Base-by-base conservation (phyloP, 2,329 filamentous ascomycete genomes). In the Parastagonospora nodorum region DNA sequence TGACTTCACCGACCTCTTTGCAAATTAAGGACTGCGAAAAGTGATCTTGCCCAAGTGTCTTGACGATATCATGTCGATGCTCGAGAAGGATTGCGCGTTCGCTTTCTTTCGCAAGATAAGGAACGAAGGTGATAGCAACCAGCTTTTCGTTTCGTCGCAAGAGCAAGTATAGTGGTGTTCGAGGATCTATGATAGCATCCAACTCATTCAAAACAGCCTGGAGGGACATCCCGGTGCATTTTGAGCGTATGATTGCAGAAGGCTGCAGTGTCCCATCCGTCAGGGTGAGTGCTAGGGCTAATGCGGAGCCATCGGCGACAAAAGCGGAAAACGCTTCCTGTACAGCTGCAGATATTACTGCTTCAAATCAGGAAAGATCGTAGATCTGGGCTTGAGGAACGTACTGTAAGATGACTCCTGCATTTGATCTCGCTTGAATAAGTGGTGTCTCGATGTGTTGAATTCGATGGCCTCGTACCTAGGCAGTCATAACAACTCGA, bases 1-100 rank as follows among this genome's bases (percentile, higher is more conserved):
- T 57, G 6, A 69, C 57, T 42, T 68, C 66, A 2, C 52, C 63
- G 7, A 59, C 50, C 31, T 68, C 68, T 42, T 66, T 69, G 43
- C 63, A 68, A 11, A 71, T 65, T 7, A 68, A 48, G 6, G 58
- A 61, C 2, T 33, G 31, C 8, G 52, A 32, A 24, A 68, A 58
- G 11, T 61, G n/a, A 10, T 48, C 12, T 27, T 44, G 41, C 5
- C 61, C 65, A 1, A 71, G 50, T 10, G 36, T 28, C 2, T 48
- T 19, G 1, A 68, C 37, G 1, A 66, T 28, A 1, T 45, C 40
- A 6, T 51, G 35, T 16, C 64, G 45, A 7, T 58, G 14, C 1
- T 56, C 37, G 6, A 69, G 50, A 19, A 66, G 50, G 2, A 47
- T 3, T 2, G 37, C 29, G n/a, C 53, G 57, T 12, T 52, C 11